Evolutionary conservation across 148 eudicot genomes (phyloP), one percentile per base, ranked within the genome.

Genomic region (Chenopodium formosanum): DNA sequence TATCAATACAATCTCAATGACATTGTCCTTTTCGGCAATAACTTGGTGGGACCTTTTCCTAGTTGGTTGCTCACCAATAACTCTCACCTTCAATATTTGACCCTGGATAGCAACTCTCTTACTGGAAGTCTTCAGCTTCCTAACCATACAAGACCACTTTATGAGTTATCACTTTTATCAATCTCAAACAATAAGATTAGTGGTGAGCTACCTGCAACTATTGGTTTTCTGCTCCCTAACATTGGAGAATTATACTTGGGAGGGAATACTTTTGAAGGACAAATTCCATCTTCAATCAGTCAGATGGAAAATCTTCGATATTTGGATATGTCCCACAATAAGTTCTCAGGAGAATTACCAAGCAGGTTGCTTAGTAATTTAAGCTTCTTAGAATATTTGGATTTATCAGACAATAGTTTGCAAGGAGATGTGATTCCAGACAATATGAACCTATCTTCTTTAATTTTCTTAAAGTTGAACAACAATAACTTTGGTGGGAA

Each of bases 131-230:
- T 48, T 48, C 13, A 11, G 52, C 52, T 48, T 9, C 52, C 52
- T 48, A 0, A 48, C 13, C 52, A 0, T 48, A 0, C 1, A 6
- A 37, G 6, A 37, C 44, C 44, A 37, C 7, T 37, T 37, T 0
- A 10, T 48, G 13, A 11, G 12, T 9, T 48, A 2, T 0, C 13
- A 9, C n/a, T n/a, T n/a, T n/a, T n/a, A n/a, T n/a, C n/a, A n/a
- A 32, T 81, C 25, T 56, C 82, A 2, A 34, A 29, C 3, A 85
- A 85, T 40, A 27, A 63, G 9, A 20, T 84, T 48, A n/a, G 32
- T 29, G 86, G 86, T 17, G 14, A 75, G 50, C 25, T 84, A 11
- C 86, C 86, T 14, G 37, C 62, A 22, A 11, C 10, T 10, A 80
- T 80, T 32, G 76, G 71, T 40, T 19, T 60, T 17, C n/a, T 79